Evolutionary conservation across 768 basidiomycete species (phyloP).

Genomic region (Phlegmacium glaucopus): DNA sequence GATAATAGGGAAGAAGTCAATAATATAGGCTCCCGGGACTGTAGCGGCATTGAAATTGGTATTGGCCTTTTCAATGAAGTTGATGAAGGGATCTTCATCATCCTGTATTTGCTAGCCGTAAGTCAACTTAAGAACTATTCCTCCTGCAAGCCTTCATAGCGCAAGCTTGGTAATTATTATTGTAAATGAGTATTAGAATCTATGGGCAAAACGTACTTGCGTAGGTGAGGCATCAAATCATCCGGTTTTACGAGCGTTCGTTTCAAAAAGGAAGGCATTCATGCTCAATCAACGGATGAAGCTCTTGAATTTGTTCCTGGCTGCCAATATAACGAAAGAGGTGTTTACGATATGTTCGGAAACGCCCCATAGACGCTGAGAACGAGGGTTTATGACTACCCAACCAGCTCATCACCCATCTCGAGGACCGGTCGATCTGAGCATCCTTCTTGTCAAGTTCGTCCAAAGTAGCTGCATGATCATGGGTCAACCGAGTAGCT

Average conservation of each 20-base stretch:
- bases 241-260: constrained; percentile 29
- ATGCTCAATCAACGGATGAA: constrained; percentile 29
- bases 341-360: constrained; percentile 41
- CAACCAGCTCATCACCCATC: constrained; percentile 48
- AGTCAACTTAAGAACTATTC: constrained; percentile 50
- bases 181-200: not conserved
- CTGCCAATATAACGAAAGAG: constrained; percentile 40
- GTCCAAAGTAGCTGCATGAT: constrained; percentile 38
- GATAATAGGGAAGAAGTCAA: constrained; percentile 41
- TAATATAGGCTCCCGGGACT: constrained; percentile 44
- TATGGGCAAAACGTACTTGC: constrained; percentile 39
- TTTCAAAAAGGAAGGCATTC: constrained; percentile 36
- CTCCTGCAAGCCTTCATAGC: constrained; percentile 41
- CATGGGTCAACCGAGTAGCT: constrained; percentile 41
- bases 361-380: constrained; percentile 41
- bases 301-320: constrained; percentile 23
- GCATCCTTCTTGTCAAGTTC: constrained; percentile 47
- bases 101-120: constrained; percentile 58
- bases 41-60: constrained; percentile 49
- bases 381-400: constrained; percentile 44
- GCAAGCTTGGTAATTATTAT: not conserved
- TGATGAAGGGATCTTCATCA: constrained; percentile 46
- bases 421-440: constrained; percentile 45
- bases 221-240: constrained; percentile 32
- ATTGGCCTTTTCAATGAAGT: constrained; percentile 48